These are phyloP conservation scores for Myochromella boudieri DNA, from an alignment of 768 basidiomycete genomes.

Conservation along the genomic window DNA sequence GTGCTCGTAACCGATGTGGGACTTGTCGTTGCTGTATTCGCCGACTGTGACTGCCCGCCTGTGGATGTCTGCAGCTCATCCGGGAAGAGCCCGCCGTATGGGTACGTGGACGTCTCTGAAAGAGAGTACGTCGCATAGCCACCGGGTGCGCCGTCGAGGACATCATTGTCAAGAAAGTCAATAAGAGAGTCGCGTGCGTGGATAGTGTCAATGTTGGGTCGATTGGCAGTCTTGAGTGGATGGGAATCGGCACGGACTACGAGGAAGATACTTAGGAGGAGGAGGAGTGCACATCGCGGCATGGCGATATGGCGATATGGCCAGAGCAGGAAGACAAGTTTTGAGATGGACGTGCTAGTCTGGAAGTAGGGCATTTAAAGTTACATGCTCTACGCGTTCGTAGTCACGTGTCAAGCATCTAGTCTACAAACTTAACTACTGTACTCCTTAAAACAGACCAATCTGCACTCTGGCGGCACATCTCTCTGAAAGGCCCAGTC, in stretches of 20 bases:
- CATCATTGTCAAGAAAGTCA: constrained; percentile 14
- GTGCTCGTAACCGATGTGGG: neutral
- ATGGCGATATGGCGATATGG: constrained; percentile 13
- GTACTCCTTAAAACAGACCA: constrained; percentile 49
- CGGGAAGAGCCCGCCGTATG: constrained; percentile 12
- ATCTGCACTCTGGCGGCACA: constrained; percentile 65
- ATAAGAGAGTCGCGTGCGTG: constrained; percentile 8
- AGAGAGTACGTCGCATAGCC: constrained; percentile 6
- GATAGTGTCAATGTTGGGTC: no score
- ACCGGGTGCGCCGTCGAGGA: constrained; percentile 8
- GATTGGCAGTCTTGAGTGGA: constrained; percentile 4
- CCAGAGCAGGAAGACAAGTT: neutral
- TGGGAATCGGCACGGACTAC: constrained; percentile 15
- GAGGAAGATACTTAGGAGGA: constrained; percentile 9
- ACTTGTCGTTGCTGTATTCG: constrained; percentile 3
- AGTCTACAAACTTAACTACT: no score
- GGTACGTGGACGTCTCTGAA: constrained; percentile 3
- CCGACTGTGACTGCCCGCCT: constrained; percentile 4
- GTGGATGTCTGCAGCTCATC: constrained; percentile 4
- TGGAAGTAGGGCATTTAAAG: no score
- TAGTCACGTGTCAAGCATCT: constrained; percentile 15
- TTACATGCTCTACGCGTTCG: no score
- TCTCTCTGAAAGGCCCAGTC: constrained; percentile 62
- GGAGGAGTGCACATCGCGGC: constrained; percentile 6
- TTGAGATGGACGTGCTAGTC: neutral